Percentiles rank a stretch among this genome's conserved stretches.
Conservation (phyloP, 1,284 basidiomycete species). For the Sanghuangporus sanghuang region DNA sequence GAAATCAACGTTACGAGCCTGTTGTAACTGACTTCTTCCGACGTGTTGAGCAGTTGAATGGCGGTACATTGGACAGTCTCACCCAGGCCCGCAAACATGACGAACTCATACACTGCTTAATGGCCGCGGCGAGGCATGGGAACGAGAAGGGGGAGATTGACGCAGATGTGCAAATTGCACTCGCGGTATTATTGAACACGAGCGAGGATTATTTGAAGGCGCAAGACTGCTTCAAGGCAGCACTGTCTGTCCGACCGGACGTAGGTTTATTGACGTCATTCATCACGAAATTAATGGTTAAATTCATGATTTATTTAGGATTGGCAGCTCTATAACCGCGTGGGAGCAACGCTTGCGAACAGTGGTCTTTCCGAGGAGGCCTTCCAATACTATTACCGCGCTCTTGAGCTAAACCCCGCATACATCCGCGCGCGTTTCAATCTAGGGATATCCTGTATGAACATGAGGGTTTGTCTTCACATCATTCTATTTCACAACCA, state of each 20-base stretch:
- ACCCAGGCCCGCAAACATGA: conserved; percentile 29
- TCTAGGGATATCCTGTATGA: conserved; percentile 87
- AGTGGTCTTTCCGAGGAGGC: conserved; percentile 82
- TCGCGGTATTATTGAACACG: conserved; percentile 91
- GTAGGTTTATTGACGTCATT: conserved; percentile 39
- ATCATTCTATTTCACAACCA: not conserved
- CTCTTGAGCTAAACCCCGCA: conserved; percentile 85
- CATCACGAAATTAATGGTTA: not conserved
- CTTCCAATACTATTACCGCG: conserved; percentile 85
- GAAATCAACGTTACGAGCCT: conserved; percentile 49
- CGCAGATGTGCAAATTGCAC: conserved; percentile 92
- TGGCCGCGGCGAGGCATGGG: conserved; percentile 59
- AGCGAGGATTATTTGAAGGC: conserved; percentile 91
- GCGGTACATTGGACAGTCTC: conserved; percentile 40
- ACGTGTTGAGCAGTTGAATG: conserved; percentile 32
- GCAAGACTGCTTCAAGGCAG: conserved; percentile 91
- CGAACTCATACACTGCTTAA: conserved; percentile 50
- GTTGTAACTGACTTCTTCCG: conserved; percentile 38
- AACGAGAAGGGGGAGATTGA: conserved; percentile 61
- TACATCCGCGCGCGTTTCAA: conserved; percentile 95
- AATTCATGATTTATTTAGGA: conserved; percentile 48
- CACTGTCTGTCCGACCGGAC: conserved; percentile 82
- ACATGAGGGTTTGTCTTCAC: conserved; percentile 57
- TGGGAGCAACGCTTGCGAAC: conserved; percentile 95
- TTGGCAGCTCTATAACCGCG: conserved; percentile 93